Base-by-base conservation (phyloP, 2,329 filamentous ascomycete genomes). In the Epichloe hybrida region DNA sequence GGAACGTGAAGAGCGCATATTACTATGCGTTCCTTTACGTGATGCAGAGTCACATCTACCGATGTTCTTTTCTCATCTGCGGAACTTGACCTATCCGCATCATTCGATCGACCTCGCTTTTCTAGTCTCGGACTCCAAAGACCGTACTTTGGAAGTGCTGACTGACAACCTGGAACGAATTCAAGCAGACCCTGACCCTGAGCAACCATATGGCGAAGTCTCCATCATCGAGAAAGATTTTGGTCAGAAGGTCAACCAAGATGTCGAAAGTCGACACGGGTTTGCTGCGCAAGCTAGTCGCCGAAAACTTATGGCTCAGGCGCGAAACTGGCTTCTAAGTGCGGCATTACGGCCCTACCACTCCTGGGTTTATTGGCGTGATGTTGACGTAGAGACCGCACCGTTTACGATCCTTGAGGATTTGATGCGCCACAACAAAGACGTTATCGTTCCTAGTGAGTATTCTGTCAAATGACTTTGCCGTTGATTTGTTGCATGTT, bases 211-310 rank as follows among this genome's bases (percentile, higher is more conserved):
- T 63, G 93, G 93, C 54, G 93, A 98, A 70, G 93, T 98, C 52
- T 95, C 88, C 0, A 93, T 98, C 53, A 90, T 98, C 57, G 88
- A 97, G 70, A 98, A 98, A 71, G 91, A 98, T 66, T 98, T 98
- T 72, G 93, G 93, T 3, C 93, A 98, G 66, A 91, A 91, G 65
- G 93, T 98, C 53, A 88, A 95, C 56, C 93, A 98, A 69, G 91
- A 98, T 69, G 89, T 97, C 27, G 93, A 98, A 71, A 95, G 88
- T 65, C 84, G 93, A 58, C 93, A 98, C 67, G 94, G 93, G 23
- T 98, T 98, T 64, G 93, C 91, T 34, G 93, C 93, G 1, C 93
- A 98, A 69, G 93, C 93, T 23, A 86, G 84, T 58, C 79, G 93
- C 60, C 81, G 93, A 67, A 98, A 98, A 72, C 77, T 95, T 62